Percentiles rank a stretch among this genome's conserved stretches.
Conservation (phyloP, 129 eudicot genomes). For the Flaveria bidentis region DNA sequence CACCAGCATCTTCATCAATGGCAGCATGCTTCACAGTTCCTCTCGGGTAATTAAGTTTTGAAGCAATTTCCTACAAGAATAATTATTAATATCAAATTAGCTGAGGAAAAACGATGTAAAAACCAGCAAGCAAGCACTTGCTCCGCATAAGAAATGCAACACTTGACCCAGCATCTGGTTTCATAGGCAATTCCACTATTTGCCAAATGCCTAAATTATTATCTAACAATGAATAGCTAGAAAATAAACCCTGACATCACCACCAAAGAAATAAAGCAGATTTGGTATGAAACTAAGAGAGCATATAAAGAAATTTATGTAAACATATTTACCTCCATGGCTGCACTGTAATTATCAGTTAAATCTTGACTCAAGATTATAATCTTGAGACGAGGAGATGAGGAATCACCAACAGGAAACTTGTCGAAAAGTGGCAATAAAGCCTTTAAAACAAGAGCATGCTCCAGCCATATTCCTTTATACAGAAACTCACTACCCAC, state of each 20-base stretch:
- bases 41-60: slow-evolving; percentile 56
- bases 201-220: not conserved
- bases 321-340: slow-evolving; percentile 59
- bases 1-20: slow-evolving; percentile 40
- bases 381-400: slow-evolving; percentile 60
- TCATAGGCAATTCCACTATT: not conserved
- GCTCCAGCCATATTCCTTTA: slow-evolving; percentile 90
- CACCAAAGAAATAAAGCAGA: not conserved
- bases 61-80: slow-evolving; percentile 59
- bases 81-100: slow-evolving; percentile 17
- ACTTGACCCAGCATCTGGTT: not conserved
- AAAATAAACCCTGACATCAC: not conserved
- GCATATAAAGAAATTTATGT: not conserved
- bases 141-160: slow-evolving; percentile 1
- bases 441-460: slow-evolving; percentile 77
- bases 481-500: slow-evolving; percentile 75
- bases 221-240: not conserved
- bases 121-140: not conserved
- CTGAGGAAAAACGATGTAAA: not conserved
- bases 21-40: slow-evolving; percentile 62
- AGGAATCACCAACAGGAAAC: slow-evolving; percentile 34
- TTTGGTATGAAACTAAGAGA: not conserved
- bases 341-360: slow-evolving; percentile 56
- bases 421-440: slow-evolving; percentile 54
- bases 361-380: slow-evolving; percentile 55